Conservation (phyloP, 345 rosid genomes). For the Eucalyptus grandis region DNA sequence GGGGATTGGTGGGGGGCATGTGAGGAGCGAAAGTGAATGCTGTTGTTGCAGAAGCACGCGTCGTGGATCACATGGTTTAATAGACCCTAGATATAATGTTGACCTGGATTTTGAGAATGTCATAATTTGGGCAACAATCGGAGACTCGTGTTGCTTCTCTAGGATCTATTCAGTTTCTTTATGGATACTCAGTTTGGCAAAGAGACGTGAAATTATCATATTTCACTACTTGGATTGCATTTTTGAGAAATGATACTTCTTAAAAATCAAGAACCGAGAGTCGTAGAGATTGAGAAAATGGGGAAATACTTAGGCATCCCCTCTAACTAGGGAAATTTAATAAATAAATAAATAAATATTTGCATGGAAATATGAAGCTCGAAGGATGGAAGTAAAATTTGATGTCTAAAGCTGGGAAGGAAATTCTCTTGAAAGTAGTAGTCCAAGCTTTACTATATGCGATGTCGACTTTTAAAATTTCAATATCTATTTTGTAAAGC, state of each 20-base stretch:
- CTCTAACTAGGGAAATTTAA: no score
- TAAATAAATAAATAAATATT: no score
- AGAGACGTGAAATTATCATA: not conserved
- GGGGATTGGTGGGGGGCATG: not conserved
- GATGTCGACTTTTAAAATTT: no score
- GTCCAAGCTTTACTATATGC: accelerated
- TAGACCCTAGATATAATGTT: not conserved
- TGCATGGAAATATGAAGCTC: no score
- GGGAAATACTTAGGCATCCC: no score
- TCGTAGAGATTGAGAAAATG: no score
- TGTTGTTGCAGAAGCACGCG: not conserved
- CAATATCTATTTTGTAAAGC: no score
- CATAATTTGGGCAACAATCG: not conserved
- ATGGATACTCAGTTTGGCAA: not conserved
- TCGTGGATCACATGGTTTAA: not conserved
- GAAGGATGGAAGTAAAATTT: no score
- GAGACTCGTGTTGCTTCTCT: not conserved
- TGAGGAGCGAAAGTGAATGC: not conserved
- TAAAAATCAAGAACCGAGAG: not conserved
- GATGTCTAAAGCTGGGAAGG: no score
- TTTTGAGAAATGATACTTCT: not conserved
- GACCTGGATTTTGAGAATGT: not conserved
- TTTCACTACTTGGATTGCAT: not conserved
- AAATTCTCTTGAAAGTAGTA: no score
- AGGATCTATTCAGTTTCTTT: not conserved